phyloP scores from a whole-genome alignment of 2,329 filamentous ascomycete genomes.

The Cladosporium phlei region DNA sequence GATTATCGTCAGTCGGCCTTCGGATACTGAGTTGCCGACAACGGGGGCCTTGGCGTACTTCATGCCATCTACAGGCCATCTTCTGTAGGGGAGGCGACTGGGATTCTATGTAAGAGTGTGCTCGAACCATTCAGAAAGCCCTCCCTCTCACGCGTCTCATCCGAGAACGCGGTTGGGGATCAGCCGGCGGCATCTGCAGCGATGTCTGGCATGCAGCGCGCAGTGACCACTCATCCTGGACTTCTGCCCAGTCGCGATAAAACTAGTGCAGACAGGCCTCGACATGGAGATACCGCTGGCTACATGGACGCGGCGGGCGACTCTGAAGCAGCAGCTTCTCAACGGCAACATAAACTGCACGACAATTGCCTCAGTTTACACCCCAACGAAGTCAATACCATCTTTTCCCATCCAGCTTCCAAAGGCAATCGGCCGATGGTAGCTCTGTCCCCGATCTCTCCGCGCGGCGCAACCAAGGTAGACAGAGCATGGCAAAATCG shows the following conservation, averaged over 20 bases:
- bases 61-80: too few relatives aligned
- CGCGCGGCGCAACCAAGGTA: not conserved
- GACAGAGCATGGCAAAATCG: conserved; percentile 1
- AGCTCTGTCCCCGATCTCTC: not conserved
- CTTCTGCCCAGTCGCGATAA: not conserved
- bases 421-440: conserved; percentile 3
- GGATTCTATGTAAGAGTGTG: too few relatives aligned
- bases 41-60: too few relatives aligned
- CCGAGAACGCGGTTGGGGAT: too few relatives aligned
- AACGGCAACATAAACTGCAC: not conserved
- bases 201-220: conserved; percentile 7
- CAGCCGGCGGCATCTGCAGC: conserved; percentile 9
- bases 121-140: too few relatives aligned
- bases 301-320: not conserved
- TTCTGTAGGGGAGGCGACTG: too few relatives aligned
- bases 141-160: too few relatives aligned
- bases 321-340: not conserved
- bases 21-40: too few relatives aligned
- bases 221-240: not conserved
- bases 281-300: not conserved
- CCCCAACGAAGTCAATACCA: conserved; percentile 6
- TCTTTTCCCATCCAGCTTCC: not conserved
- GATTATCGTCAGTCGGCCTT: too few relatives aligned
- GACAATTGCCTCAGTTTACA: conserved; percentile 1
- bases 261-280: not conserved